Base-by-base conservation (phyloP, 148 eudicot species). In the Camellia lanceoleosa region DNA sequence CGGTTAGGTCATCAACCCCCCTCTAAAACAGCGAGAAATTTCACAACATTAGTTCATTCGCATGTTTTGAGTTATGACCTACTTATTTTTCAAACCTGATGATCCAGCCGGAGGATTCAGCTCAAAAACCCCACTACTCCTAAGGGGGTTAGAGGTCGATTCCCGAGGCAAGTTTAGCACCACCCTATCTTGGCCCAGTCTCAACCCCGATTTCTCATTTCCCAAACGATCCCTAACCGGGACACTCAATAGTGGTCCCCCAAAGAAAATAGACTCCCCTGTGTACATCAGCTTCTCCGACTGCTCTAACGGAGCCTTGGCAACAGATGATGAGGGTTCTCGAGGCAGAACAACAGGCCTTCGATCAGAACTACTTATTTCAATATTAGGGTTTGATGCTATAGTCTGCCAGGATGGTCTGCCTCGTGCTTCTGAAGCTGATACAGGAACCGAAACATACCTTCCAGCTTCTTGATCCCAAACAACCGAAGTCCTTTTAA, bases 381-480 rank as follows among this genome's bases (percentile, higher is more conserved):
- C 88, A 47, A 87, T 79, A 81, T 79, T 84, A 68, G 86, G 38
- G 73, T 85, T 91, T 68, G 85, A 61, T 8, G 52, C 64, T 63
- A 83, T 80, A 6, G 77, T 74, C 44, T 82, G 93, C 62, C 84
- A 81, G 61, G 85, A 71, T 4, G 83, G 9, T 82, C 83, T 80
- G 67, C 80, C 87, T 64, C 89, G 88, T 7, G 91, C 81, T 67
- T 90, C 94, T 16, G 86, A 71, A 70, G 89, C 84, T 54, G 97
- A 84, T 20, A 89, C 79, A 44, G 97, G 89, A 69, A 94, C 92
- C 3, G 99, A 96, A 20, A 96, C 92, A 62, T 93, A 96, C 82
- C 99, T 82, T 65, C 97, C 98, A 7, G 97, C 99, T 81, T 96
- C 99, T 82, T 93, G 97, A 83, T 96, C 98, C 99, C 99, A 96